Base-by-base conservation (phyloP, 2,329 filamentous ascomycete genomes). In the Curvularia lunata region DNA sequence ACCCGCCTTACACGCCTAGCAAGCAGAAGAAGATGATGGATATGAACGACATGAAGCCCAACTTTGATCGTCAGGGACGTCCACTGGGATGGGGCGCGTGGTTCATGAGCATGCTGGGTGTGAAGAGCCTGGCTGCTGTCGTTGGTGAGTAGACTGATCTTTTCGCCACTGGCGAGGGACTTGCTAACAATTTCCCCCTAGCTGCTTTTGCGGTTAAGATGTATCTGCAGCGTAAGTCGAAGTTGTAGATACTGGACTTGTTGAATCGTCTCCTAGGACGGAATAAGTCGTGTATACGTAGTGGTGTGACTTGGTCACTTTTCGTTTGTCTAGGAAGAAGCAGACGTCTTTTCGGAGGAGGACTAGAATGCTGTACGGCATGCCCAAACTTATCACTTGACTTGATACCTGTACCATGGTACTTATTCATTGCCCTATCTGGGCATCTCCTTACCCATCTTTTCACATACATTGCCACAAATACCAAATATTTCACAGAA, bases 1-100 rank as follows among this genome's bases (percentile, higher is more conserved):
- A 88, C 72, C 86, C 86, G 9, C 86, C 86, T 2, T 88, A 86
- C 66, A 74, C 73, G 25, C 77, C 75, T 2, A 82, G 82, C 48
- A 88, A 88, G 75, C 71, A 82, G 61, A 78, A 80, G 71, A 80
- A 82, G 62, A 81, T 83, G 66, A 75, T 79, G 57, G 74, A 74
- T 9, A 83, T 85, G 76, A 82, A 77, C 53, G 78, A 81, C 2
- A 51, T 82, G 61, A 83, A 81, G 59, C 86, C 86, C 1, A 82
- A 87, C 68, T 88, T 88, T 68, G 85, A 88, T 72, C 82, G 86
- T 25, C 74, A 84, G 41, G 86, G 86, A 8, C 76, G 58, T 23
- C 60, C 63, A 19, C 56, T 73, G 18, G 75, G 69, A 7, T 77
- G 71, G 72, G 63, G 62, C 38, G 63, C 65, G 0, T 79, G 74